These are phyloP conservation scores for Blastobotrys malaysiensis DNA, from an alignment of 1,139 yeast species.

Conservation along the genomic window DNA sequence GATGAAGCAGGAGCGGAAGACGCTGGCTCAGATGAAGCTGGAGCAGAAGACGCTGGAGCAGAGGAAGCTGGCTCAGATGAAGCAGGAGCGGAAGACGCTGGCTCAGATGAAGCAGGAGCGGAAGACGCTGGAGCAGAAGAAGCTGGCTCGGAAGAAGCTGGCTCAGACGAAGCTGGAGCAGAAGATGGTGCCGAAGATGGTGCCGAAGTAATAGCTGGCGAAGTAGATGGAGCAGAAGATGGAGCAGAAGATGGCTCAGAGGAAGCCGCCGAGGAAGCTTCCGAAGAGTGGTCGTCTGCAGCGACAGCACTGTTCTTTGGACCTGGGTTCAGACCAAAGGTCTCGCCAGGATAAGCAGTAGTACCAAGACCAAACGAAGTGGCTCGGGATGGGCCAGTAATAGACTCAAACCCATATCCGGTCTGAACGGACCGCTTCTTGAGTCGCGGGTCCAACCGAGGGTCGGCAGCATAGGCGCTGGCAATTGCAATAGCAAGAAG, in stretches of 20 bases:
- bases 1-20: not conserved
- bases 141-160: constrained; percentile 25
- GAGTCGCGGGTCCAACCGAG: not conserved
- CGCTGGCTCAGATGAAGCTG: not conserved
- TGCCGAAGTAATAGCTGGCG: constrained; percentile 22
- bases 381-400: constrained; percentile 7
- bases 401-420: constrained; percentile 6
- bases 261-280: not conserved
- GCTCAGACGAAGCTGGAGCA: constrained; percentile 29
- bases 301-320: constrained; percentile 5
- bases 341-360: constrained; percentile 7
- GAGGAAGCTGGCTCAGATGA: not conserved
- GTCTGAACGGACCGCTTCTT: constrained; percentile 2
- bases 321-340: constrained; percentile 8
- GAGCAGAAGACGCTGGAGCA: not conserved
- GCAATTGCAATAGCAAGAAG: not conserved
- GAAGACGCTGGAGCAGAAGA: constrained; percentile 17
- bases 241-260: not conserved
- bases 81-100: not conserved
- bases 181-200: constrained; percentile 20
- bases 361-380: constrained; percentile 8
- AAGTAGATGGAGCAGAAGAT: not conserved
- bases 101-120: constrained; percentile 16
- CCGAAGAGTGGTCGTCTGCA: too few species aligned
- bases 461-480: not conserved